These are phyloP conservation scores for Flaveria trinervia DNA, from an alignment of 129 eudicot species.

Conservation along the genomic window DNA sequence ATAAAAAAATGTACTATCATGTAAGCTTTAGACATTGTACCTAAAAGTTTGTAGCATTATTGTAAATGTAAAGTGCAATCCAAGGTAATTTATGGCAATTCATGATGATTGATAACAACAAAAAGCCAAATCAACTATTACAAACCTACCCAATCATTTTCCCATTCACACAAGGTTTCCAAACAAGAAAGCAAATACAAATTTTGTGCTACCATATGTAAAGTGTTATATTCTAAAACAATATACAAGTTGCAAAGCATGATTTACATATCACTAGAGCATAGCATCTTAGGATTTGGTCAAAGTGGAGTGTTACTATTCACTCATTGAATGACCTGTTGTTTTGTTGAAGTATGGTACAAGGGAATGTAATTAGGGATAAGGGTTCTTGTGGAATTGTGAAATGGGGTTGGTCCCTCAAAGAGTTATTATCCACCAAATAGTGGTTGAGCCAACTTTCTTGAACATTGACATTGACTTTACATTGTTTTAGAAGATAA, in stretches of 20 bases:
- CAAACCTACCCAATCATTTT: slow-evolving; percentile 37
- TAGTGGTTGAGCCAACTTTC: slow-evolving; percentile 40
- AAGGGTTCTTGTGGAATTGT: slow-evolving; percentile 32
- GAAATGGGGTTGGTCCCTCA: slow-evolving; percentile 33
- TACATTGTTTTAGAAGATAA: slow-evolving; percentile 34
- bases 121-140: slow-evolving; percentile 31
- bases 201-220: neutral
- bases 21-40: slow-evolving; percentile 29
- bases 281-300: slow-evolving; percentile 1
- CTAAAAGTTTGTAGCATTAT: slow-evolving; percentile 36
- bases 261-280: neutral
- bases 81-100: slow-evolving; percentile 42
- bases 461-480: slow-evolving; percentile 10
- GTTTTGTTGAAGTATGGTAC: slow-evolving; percentile 35
- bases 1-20: slow-evolving; percentile 31
- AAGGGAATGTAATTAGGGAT: slow-evolving; percentile 36
- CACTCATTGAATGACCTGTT: slow-evolving; percentile 22
- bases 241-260: neutral
- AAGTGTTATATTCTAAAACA: neutral
- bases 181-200: slow-evolving; percentile 3
- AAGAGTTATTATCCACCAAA: slow-evolving; percentile 43
- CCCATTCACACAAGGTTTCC: slow-evolving; percentile 26
- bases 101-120: slow-evolving; percentile 40
- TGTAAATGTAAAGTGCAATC: slow-evolving; percentile 39
- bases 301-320: slow-evolving; percentile 6